phyloP scores from a whole-genome alignment of 2,329 filamentous ascomycete species.

The Dichotomopilus funicola region DNA sequence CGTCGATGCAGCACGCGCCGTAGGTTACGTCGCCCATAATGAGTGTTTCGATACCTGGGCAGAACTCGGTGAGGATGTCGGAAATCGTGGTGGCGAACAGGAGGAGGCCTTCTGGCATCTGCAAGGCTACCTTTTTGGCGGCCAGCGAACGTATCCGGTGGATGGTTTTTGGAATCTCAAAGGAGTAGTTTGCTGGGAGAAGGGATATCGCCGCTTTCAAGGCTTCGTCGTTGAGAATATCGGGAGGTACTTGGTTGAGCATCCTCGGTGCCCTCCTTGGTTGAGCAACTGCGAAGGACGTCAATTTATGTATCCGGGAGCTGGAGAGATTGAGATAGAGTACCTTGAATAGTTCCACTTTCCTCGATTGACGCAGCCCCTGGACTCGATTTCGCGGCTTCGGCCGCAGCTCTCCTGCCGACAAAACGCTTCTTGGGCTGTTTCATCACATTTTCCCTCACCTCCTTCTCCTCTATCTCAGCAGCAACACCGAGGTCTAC shows the following conservation, averaged over 20 bases:
- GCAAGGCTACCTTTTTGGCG: conserved; percentile 81
- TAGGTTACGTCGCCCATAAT: conserved; percentile 99
- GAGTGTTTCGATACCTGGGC: conserved; percentile 80
- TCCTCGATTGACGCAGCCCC: conserved; percentile 43
- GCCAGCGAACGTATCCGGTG: conserved; percentile 78
- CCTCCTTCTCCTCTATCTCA: conserved; percentile 48
- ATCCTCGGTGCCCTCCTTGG: conserved; percentile 68
- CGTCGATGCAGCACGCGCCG: conserved; percentile 96
- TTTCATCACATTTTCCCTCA: conserved; percentile 40
- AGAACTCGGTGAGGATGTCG: conserved; percentile 92
- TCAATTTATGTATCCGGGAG: conserved; percentile 3
- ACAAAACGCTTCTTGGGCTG: conserved; percentile 92
- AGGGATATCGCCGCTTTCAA: conserved; percentile 83
- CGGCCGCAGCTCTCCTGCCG: conserved; percentile 67
- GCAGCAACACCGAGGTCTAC: conserved; percentile 64
- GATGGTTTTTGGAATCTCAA: conserved; percentile 97
- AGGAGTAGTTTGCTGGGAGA: conserved; percentile 93
- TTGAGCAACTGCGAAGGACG: conserved; percentile 51
- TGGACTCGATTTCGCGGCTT: conserved; percentile 43
- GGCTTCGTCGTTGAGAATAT: conserved; percentile 76
- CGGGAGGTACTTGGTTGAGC: conserved; percentile 83
- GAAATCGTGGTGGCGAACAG: conserved; percentile 97
- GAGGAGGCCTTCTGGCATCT: conserved; percentile 92
- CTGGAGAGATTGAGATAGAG: conserved; percentile 1
- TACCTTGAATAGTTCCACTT: conserved; percentile 63